Evolutionary conservation across 2,329 filamentous ascomycete species (phyloP).

Genomic region (Ophiostoma sp.): DNA sequence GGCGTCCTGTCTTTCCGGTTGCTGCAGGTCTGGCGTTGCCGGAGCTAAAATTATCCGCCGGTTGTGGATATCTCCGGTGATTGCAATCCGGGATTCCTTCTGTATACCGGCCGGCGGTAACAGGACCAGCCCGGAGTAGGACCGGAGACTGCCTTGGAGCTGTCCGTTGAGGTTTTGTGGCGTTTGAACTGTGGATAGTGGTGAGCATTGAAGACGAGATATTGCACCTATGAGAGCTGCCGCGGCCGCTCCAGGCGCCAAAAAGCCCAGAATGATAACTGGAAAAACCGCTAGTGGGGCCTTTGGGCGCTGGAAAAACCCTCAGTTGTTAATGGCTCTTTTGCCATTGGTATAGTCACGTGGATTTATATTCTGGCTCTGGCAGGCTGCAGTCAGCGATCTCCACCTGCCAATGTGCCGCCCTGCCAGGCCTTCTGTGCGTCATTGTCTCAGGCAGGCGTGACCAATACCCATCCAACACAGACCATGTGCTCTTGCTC

Average conservation of each 20-base stretch:
- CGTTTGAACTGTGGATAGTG: not conserved
- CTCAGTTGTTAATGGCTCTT: not conserved
- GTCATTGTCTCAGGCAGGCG: slow-evolving; percentile 17
- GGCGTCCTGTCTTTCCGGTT: not conserved
- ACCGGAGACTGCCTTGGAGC: not conserved
- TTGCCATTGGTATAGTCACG: not conserved
- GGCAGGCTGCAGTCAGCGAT: not conserved
- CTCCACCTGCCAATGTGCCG: not conserved
- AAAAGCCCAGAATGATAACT: not conserved
- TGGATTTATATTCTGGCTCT: not conserved
- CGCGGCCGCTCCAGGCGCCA: not conserved
- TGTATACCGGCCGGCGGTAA: slow-evolving; percentile 1
- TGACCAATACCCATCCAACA: not conserved
- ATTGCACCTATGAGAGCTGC: slow-evolving; percentile 15
- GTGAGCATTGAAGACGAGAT: not conserved
- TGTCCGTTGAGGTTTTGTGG: not conserved
- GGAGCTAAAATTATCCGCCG: not conserved
- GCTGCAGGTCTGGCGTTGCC: not conserved
- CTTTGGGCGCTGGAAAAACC: not conserved
- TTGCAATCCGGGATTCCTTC: not conserved
- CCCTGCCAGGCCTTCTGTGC: not conserved
- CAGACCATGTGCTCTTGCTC: slow-evolving; percentile 1
- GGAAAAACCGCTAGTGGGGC: not conserved
- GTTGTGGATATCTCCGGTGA: not conserved
- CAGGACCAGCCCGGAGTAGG: not conserved